Conservation (phyloP, 208 protist genomes). For the Blastocrithidia nonstop region DNA sequence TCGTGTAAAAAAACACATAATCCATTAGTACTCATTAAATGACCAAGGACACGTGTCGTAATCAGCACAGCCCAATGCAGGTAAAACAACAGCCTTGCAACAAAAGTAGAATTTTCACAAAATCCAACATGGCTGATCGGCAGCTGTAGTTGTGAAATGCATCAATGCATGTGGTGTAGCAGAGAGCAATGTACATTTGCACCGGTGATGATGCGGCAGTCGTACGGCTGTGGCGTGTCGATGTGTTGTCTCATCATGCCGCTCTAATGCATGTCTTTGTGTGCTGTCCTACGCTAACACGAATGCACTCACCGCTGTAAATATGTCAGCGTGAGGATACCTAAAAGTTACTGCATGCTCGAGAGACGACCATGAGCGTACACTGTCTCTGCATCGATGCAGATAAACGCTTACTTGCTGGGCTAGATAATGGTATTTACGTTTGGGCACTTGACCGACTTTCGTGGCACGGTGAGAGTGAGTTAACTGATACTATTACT, state of each 20-base stretch:
- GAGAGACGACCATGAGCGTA: slow-evolving; percentile 15
- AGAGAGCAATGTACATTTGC: slow-evolving; percentile 52
- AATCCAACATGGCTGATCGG: no score
- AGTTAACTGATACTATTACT: no score
- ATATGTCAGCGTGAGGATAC: slow-evolving; percentile 26
- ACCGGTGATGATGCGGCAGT: slow-evolving; percentile 34
- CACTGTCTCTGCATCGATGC: slow-evolving; percentile 45
- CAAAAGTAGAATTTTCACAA: slow-evolving; percentile 13
- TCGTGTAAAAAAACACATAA: no score
- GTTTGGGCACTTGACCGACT: slow-evolving; percentile 42
- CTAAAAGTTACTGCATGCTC: background rate
- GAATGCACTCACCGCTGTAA: slow-evolving; percentile 20
- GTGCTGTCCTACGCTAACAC: slow-evolving; percentile 10
- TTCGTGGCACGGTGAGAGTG: slow-evolving; percentile 42
- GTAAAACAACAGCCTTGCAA: background rate
- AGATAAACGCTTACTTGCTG: slow-evolving; percentile 28
- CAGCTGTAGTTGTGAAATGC: no score
- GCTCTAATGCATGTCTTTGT: slow-evolving; percentile 43
- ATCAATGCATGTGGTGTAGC: slow-evolving; percentile 8
- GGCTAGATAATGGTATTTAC: slow-evolving; percentile 37
- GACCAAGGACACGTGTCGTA: no score
- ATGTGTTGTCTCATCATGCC: slow-evolving; percentile 20
- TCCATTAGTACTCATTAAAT: no score
- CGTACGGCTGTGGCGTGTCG: slow-evolving; percentile 59
- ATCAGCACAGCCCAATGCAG: no score